Conservation (phyloP, 345 rosid species). For the Moricandia moricandioides region DNA sequence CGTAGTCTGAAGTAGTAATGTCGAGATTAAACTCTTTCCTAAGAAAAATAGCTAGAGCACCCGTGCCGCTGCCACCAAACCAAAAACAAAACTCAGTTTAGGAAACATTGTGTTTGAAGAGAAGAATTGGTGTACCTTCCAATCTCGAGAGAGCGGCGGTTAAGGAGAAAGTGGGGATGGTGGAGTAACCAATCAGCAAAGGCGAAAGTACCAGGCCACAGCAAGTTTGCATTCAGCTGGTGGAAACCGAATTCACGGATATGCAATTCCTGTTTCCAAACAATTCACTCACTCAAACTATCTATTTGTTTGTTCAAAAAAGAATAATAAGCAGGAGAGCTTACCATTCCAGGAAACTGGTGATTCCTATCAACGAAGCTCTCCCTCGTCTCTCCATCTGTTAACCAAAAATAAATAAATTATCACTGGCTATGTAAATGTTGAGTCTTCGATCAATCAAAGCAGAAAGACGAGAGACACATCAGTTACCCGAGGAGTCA, state of each 20-base stretch:
- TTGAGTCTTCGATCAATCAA: not conserved
- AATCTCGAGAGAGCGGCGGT: constrained; percentile 71
- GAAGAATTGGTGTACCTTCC: no score
- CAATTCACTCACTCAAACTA: no score
- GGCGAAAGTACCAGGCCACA: constrained; percentile 94
- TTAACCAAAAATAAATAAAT: not conserved
- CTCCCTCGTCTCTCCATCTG: constrained; percentile 44
- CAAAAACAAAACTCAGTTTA: not conserved
- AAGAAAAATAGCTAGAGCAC: constrained; percentile 91
- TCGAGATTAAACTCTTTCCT: constrained; percentile 59
- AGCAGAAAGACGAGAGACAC: not conserved
- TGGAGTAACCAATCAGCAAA: constrained; percentile 87
- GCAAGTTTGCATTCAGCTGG: constrained; percentile 90
- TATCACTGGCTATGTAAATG: not conserved
- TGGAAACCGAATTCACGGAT: constrained; percentile 88
- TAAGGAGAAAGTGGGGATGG: constrained; percentile 46
- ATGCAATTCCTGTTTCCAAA: constrained; percentile 57
- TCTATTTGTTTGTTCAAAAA: no score
- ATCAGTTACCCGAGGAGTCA: constrained; percentile 42
- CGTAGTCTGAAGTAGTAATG: constrained; percentile 83
- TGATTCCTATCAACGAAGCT: constrained; percentile 79
- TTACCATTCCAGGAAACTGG: constrained; percentile 79
- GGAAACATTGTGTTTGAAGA: no score
- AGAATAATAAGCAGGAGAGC: no score
- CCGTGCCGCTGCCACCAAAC: constrained; percentile 67